Percentiles rank a stretch among this genome's conserved stretches.
Evolutionary conservation across 2,329 filamentous ascomycete genomes (phyloP).

Genomic region (Neurospora crassa): DNA sequence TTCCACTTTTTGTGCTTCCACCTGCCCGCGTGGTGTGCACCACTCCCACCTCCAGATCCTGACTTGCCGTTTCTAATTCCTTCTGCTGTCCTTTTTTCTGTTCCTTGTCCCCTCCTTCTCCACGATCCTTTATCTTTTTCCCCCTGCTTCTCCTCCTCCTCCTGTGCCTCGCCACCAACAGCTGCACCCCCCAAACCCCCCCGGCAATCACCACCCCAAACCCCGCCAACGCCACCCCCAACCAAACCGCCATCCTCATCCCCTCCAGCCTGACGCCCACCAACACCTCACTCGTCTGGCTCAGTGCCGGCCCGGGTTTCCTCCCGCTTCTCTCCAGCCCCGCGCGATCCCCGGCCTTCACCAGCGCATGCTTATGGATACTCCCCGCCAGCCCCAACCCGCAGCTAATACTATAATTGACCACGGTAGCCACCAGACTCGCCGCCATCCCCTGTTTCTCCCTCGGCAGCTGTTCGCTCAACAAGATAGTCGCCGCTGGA

Average conservation of each 20-base stretch:
- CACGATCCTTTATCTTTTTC: not conserved
- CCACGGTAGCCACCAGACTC: slow-evolving; percentile 43
- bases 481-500: slow-evolving; percentile 41
- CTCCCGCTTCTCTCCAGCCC: not conserved
- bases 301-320: not conserved
- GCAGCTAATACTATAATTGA: slow-evolving; percentile 49
- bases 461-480: slow-evolving; percentile 30
- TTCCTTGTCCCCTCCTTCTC: not conserved
- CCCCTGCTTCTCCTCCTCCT: not conserved
- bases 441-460: slow-evolving; percentile 27
- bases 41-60: not conserved
- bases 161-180: not conserved
- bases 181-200: not conserved
- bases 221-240: slow-evolving; percentile 6
- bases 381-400: slow-evolving; percentile 47
- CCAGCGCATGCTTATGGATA: slow-evolving; percentile 5
- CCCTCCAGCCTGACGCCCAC: slow-evolving; percentile 2
- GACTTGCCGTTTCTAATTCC: too few relatives aligned
- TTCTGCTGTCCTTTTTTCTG: not conserved
- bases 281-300: not conserved
- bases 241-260: slow-evolving; percentile 8
- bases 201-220: slow-evolving; percentile 9
- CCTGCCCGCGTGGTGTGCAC: too few relatives aligned
- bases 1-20: not conserved
- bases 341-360: not conserved